Evolutionary conservation across 768 basidiomycete genomes (phyloP), one percentile per base, ranked within the genome.

Genomic region (Suillus luteus): DNA sequence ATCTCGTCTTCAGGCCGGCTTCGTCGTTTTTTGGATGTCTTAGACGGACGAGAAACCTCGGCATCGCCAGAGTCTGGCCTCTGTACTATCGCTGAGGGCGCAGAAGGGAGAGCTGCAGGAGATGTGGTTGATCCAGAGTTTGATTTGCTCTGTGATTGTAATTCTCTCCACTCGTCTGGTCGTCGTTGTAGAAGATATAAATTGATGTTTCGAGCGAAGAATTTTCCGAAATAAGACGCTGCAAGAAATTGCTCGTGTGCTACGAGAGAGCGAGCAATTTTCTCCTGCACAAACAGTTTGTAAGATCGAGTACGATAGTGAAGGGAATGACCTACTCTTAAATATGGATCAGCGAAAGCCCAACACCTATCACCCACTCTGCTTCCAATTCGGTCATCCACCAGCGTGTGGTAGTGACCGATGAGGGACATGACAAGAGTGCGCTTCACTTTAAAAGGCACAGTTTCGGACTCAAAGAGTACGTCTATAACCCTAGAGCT

Each of bases 301-400:
- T 49, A 62, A 66, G 12, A 40, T 61, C 49, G 11, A 31, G 19
- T 15, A 35, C 40, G 63, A 24, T 41, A 17, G 54, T 35, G n/a
- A 41, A 27, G 10, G 19, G 11, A 58, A 58, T 38, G 40, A 57
- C 65, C 27, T 65, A 95, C 95, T 81, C 91, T 95, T 67, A 97
- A 83, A 76, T 92, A 98, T 1, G 93, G 89, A 77, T 99, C 97
- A n/a, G 92, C 89, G 65, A 85, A 87, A 1, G 83, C 86, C 94
- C 95, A 99, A 67, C 91, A 92, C n/a, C 90, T 87, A 70, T 96
- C 96, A 5, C 86, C 92, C 0, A 99, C 88, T 55, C 94, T 83
- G 69, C 92, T 93, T 52, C 97, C 97, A 66, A 97, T 86, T 52
- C 91, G 87, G 73, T 98, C 94, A 72, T 96, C 91, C 6, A 91